Conservation (phyloP, 2,329 filamentous ascomycete genomes). For the Metarhizium anisopliae region DNA sequence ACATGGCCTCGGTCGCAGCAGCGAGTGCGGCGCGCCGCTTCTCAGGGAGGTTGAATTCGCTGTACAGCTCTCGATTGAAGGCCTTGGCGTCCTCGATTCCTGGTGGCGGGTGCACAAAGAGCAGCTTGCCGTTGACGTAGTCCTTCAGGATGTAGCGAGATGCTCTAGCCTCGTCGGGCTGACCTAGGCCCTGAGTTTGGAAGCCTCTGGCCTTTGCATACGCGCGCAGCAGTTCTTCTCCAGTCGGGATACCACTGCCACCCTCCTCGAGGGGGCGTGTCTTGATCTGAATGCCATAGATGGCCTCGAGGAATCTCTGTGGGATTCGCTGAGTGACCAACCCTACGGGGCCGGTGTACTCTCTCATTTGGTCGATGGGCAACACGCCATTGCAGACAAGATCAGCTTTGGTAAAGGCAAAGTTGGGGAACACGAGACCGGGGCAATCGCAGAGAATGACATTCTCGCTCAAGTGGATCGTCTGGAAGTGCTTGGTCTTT, state of each 20-base stretch:
- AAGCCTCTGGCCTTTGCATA: slow-evolving; percentile 89
- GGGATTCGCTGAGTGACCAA: slow-evolving; percentile 82
- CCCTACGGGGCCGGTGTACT: slow-evolving; percentile 78
- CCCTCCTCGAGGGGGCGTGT: slow-evolving; percentile 81
- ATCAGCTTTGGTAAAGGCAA: slow-evolving; percentile 91
- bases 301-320: slow-evolving; percentile 76
- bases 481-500: slow-evolving; percentile 99
- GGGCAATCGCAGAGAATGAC: slow-evolving; percentile 96
- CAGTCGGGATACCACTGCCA: slow-evolving; percentile 77
- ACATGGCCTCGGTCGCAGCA: slow-evolving; percentile 36
- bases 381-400: slow-evolving; percentile 91
- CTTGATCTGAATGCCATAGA: slow-evolving; percentile 87
- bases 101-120: slow-evolving; percentile 86
- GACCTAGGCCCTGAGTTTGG: slow-evolving; percentile 77
- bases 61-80: slow-evolving; percentile 89
- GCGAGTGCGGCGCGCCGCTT: slow-evolving; percentile 64
- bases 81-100: slow-evolving; percentile 57
- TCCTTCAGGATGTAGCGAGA: slow-evolving; percentile 89
- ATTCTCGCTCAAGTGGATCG: slow-evolving; percentile 82
- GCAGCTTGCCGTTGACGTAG: slow-evolving; percentile 91
- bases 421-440: slow-evolving; percentile 97
- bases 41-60: slow-evolving; percentile 69
- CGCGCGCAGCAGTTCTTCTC: slow-evolving; percentile 73
- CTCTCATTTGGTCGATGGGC: slow-evolving; percentile 91
- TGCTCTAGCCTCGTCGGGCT: slow-evolving; percentile 88